phyloP scores from a whole-genome alignment of 441 rosid species.

The Eruca vesicaria region DNA sequence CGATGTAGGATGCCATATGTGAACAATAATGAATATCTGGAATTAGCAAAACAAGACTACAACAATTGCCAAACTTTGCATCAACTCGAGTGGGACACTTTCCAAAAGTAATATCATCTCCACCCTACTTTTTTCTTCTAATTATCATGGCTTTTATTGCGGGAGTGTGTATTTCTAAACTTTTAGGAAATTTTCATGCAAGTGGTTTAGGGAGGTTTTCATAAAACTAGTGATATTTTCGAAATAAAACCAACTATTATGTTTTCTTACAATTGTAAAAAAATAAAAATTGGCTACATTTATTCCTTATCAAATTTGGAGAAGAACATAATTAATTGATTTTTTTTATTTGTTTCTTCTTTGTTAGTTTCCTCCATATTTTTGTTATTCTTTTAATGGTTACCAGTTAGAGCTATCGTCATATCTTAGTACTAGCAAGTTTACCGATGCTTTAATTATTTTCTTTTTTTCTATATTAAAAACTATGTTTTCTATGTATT shows the following conservation, averaged over 20 bases:
- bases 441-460: too few species aligned
- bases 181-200: background rate
- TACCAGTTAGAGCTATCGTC: too few species aligned
- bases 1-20: conserved; percentile 69
- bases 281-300: background rate
- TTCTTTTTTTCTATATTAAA: background rate
- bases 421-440: background rate
- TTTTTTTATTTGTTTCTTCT: background rate
- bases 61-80: conserved; percentile 80
- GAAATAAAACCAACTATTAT: background rate
- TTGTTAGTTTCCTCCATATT: too few species aligned
- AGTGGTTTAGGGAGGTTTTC: background rate
- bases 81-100: conserved; percentile 57
- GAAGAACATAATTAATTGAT: too few species aligned
- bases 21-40: conserved; percentile 65
- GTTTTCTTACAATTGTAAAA: background rate
- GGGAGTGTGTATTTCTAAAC: background rate
- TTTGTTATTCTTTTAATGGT: too few species aligned
- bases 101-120: conserved; percentile 57
- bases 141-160: background rate
- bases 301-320: too few species aligned
- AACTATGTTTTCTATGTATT: background rate
- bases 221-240: background rate
- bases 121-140: background rate
- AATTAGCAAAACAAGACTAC: conserved; percentile 82